Conservation (phyloP, 768 basidiomycete genomes). For the Rossbeevera mucosa region DNA sequence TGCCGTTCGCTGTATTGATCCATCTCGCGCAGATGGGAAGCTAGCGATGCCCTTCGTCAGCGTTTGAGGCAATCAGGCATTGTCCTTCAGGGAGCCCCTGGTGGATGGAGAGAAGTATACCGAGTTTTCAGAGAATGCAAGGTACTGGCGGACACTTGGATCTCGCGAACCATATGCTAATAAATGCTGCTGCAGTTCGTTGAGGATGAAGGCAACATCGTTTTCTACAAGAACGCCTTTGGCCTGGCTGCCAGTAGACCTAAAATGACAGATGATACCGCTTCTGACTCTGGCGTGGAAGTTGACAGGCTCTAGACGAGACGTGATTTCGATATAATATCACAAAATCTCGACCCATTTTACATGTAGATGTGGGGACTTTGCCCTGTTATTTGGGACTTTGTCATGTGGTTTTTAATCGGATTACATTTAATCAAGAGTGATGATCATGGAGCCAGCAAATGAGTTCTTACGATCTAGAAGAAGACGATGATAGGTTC, state of each 20-base stretch:
- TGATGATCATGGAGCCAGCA: too few species aligned
- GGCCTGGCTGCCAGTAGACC: slow-evolving; percentile 74
- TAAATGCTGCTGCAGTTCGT: slow-evolving; percentile 55
- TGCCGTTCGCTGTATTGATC: not conserved
- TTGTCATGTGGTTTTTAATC: not conserved
- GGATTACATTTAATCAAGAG: not conserved
- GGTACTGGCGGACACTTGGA: slow-evolving; percentile 28
- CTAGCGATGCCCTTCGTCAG: slow-evolving; percentile 76
- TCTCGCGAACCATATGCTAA: not conserved
- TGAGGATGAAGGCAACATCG: slow-evolving; percentile 86
- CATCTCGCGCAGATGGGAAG: slow-evolving; percentile 67
- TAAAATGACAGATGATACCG: slow-evolving; percentile 53
- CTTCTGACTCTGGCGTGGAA: slow-evolving; percentile 68
- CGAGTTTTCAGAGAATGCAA: slow-evolving; percentile 78
- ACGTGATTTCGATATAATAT: slow-evolving; percentile 1
- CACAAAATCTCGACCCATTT: not conserved
- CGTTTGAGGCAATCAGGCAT: slow-evolving; percentile 58
- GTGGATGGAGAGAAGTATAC: slow-evolving; percentile 76
- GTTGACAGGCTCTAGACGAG: slow-evolving; percentile 35
- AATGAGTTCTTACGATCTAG: too few species aligned
- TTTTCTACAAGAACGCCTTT: slow-evolving; percentile 86
- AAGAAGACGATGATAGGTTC: too few species aligned
- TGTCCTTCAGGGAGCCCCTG: slow-evolving; percentile 64
- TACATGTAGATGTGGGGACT: slow-evolving; percentile 12
- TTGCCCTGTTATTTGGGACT: not conserved